Evolutionary conservation across 345 rosid species (phyloP).

Genomic region (Hypericum perforatum): DNA sequence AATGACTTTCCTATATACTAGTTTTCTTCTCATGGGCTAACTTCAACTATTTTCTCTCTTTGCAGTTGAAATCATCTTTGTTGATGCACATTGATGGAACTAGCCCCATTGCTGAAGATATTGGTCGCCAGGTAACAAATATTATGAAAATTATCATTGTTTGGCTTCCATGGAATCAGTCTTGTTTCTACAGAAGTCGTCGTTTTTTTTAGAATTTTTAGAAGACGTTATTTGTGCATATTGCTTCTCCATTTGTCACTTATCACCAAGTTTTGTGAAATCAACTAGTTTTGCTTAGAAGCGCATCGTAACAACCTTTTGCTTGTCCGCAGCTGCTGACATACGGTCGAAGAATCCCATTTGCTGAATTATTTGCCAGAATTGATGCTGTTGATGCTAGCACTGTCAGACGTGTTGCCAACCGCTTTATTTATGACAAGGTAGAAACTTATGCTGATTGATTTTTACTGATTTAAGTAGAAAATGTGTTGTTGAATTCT

Average conservation of each 20-base stretch:
- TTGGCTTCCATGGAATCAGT: neutral
- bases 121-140: conserved; percentile 80
- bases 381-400: conserved; percentile 88
- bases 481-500: too few relatives aligned
- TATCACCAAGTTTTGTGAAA: too few relatives aligned
- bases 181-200: too few relatives aligned
- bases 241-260: too few relatives aligned
- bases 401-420: conserved; percentile 84
- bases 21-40: neutral
- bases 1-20: neutral
- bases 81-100: conserved; percentile 95
- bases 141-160: neutral
- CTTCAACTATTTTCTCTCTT: conserved; percentile 1
- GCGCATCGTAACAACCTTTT: neutral
- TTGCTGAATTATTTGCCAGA: conserved; percentile 78
- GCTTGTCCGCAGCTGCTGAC: conserved; percentile 62
- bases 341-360: conserved; percentile 88
- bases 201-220: too few relatives aligned
- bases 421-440: conserved; percentile 75
- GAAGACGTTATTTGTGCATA: too few relatives aligned
- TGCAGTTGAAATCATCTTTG: conserved; percentile 86
- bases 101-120: conserved; percentile 91
- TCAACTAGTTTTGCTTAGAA: too few relatives aligned
- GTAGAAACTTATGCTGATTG: conserved; percentile 28
- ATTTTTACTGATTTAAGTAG: too few relatives aligned